Evolutionary conservation across 257 asterid species (phyloP), one percentile per base, ranked within the genome.

Genomic region (Solanum pinnatisectum): DNA sequence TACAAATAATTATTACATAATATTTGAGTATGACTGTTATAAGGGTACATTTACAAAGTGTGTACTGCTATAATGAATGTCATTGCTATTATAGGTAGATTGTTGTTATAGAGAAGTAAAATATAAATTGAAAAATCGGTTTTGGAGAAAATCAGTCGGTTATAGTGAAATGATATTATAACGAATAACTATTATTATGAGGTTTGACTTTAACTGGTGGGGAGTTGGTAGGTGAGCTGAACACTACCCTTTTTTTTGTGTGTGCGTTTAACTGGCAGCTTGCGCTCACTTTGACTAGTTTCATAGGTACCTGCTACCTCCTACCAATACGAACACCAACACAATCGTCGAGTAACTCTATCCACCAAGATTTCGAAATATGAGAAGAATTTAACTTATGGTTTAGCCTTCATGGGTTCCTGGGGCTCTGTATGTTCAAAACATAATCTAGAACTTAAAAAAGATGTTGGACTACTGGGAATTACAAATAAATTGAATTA

Each of bases 161-260:
- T 59, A 59, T 8, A 59, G 67, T 59, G 67, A 22, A 59, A 59
- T 59, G 67, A 22, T 59, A 8, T 59, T 59, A 22, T 3, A 59
- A 59, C 27, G 5, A 59, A 22, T 59, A 0, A 59, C 67, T 59
- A 5, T 18, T 59, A 59, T 59, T 7, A 59, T 20, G 25, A 59
- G 67, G 11, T 59, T 56, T 56, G 65, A 56, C 11, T 22, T 5
- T 73, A 73, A 36, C 88, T 92, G 91, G 88, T 91, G 89, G 49
- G 63, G 70, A 30, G n/a, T 25, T 30, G 30, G 70, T 4, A 46
- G 85, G 42, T 81, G 27, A 25, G 60, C 60, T 40, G 84, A 77
- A 72, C 90, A 27, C 89, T 84, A 74, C 90, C 71, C 71, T 70
- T 1, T 35, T 9, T 18, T 33, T 35, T 72, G n/a, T 56, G 59